Evolutionary conservation across 164 flowering plant species (phyloP).

Genomic region (Sextonia rubra): DNA sequence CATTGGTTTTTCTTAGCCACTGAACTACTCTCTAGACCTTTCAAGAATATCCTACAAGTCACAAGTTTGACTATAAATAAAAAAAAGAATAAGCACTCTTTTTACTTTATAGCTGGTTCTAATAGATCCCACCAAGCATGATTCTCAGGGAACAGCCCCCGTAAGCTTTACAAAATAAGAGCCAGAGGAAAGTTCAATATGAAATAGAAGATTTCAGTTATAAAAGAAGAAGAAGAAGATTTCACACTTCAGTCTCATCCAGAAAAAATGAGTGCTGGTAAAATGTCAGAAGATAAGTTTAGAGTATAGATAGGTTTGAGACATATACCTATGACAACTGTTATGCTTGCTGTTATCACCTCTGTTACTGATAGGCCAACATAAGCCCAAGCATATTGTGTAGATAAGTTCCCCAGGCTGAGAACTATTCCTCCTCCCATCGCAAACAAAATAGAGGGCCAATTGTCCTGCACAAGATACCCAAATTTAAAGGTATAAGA

Average conservation of each 20-base stretch:
- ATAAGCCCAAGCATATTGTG: slow-evolving; percentile 87
- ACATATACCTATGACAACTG: slow-evolving; percentile 71
- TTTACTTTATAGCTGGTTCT: no score
- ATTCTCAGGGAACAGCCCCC: not conserved
- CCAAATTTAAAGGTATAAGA: not conserved
- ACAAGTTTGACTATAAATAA: not conserved
- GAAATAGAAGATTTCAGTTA: no score
- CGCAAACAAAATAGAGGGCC: slow-evolving; percentile 76
- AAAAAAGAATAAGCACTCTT: not conserved
- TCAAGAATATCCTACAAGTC: not conserved
- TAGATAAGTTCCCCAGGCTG: slow-evolving; percentile 68
- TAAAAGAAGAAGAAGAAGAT: not conserved
- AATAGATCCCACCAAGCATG: not conserved
- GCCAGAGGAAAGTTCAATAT: not conserved
- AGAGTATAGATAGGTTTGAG: not conserved
- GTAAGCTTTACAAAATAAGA: not conserved
- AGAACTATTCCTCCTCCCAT: slow-evolving; percentile 79
- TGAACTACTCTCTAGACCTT: not conserved
- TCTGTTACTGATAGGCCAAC: slow-evolving; percentile 82
- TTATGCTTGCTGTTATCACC: slow-evolving; percentile 66
- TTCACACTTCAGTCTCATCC: not conserved
- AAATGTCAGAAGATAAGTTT: not conserved
- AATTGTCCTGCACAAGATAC: slow-evolving; percentile 58
- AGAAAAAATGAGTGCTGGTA: not conserved
- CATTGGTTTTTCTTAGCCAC: not conserved